Conservation (phyloP, 2,329 filamentous ascomycete species). For the Monilinia fructicola region DNA sequence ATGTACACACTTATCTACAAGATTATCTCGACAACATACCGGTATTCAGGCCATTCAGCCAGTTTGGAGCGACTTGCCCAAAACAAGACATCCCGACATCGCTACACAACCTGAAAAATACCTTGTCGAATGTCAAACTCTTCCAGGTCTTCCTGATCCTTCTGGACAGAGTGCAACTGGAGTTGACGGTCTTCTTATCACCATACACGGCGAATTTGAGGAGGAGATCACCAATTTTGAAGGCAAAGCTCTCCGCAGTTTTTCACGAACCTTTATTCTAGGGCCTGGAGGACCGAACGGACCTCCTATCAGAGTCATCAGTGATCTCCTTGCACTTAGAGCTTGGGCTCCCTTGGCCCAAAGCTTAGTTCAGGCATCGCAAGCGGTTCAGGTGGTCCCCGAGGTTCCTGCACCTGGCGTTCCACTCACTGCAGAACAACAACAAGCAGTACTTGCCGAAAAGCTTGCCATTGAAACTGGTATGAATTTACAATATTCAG, state of each 20-base stretch:
- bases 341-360: conserved; percentile 56
- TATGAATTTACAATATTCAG: conserved; percentile 76
- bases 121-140: conserved; percentile 76
- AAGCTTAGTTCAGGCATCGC: conserved; percentile 23
- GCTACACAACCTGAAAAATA: conserved; percentile 67
- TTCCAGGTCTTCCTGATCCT: conserved; percentile 70
- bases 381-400: conserved; percentile 23
- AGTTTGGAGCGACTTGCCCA: conserved; percentile 68
- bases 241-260: conserved; percentile 67
- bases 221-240: conserved; percentile 62
- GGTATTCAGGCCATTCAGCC: conserved; percentile 65
- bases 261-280: conserved; percentile 77
- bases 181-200: conserved; percentile 75
- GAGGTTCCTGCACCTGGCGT: conserved; percentile 16
- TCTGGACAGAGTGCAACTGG: conserved; percentile 61
- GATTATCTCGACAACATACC: conserved; percentile 64
- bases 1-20: conserved; percentile 59
- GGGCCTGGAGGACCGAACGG: conserved; percentile 68
- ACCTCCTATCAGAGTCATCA: conserved; percentile 66
- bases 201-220: conserved; percentile 80
- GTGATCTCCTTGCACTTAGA: conserved; percentile 73
- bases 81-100: conserved; percentile 73
- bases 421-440: conserved; percentile 33
- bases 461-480: conserved; percentile 75
- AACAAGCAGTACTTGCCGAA: conserved; percentile 67